These are phyloP conservation scores for Komagataella populi DNA, from an alignment of 805 yeast species.

Conservation along the genomic window DNA sequence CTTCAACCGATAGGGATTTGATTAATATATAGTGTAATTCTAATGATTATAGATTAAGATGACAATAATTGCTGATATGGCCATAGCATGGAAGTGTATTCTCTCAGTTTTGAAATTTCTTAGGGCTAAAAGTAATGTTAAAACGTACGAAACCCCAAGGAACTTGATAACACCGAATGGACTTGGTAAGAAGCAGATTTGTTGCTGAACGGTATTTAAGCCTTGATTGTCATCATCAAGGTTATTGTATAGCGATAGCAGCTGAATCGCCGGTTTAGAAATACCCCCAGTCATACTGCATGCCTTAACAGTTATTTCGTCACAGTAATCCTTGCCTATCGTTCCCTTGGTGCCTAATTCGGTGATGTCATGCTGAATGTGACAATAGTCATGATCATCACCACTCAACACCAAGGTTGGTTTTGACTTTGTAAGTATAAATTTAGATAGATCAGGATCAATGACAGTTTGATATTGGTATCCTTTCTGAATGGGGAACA, in stretches of 20 bases:
- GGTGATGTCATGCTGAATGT: constrained; percentile 37
- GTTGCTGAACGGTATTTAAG: background rate
- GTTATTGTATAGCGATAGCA: constrained; percentile 38
- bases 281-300: constrained; percentile 92
- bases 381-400: constrained; percentile 96
- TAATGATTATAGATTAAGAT: constrained; percentile 7
- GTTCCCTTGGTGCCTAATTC: constrained; percentile 6
- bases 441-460: constrained; percentile 41
- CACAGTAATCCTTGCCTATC: constrained; percentile 20
- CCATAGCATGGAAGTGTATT: background rate
- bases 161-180: background rate
- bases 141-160: background rate
- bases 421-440: constrained; percentile 39
- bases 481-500: constrained; percentile 63
- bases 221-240: background rate
- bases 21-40: background rate
- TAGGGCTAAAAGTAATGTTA: background rate
- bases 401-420: constrained; percentile 78
- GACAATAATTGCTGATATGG: background rate
- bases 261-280: constrained; percentile 70
- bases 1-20: constrained; percentile 15
- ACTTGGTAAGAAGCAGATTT: background rate
- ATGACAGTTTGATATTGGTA: constrained; percentile 86
- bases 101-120: background rate
- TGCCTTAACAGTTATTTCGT: constrained; percentile 81